Conservation (phyloP, 179 eudicot genomes). For the Silene vulgaris region DNA sequence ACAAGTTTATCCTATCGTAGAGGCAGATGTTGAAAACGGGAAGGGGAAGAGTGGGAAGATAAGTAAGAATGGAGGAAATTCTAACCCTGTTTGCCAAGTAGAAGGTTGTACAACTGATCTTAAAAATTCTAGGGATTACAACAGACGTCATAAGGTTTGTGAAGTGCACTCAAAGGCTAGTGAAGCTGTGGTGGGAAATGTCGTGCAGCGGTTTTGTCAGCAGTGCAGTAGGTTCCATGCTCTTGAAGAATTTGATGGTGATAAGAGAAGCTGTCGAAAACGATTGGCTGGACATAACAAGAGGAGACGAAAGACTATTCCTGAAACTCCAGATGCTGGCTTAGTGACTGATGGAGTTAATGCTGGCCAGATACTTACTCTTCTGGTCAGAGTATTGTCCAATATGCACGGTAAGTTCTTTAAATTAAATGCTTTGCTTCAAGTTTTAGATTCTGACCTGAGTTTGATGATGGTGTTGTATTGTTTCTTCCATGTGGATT, state of each 20-base stretch:
- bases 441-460: neutral
- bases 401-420: slow-evolving; percentile 62
- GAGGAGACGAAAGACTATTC: slow-evolving; percentile 76
- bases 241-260: slow-evolving; percentile 91
- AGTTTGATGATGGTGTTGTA: neutral
- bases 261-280: slow-evolving; percentile 87
- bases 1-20: slow-evolving; percentile 45
- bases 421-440: slow-evolving; percentile 4
- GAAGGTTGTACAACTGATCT: slow-evolving; percentile 72
- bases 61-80: slow-evolving; percentile 45
- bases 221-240: slow-evolving; percentile 98
- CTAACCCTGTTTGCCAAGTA: slow-evolving; percentile 68
- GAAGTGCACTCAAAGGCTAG: slow-evolving; percentile 72
- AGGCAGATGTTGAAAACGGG: slow-evolving; percentile 36
- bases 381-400: slow-evolving; percentile 62
- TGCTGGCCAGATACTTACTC: slow-evolving; percentile 53
- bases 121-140: slow-evolving; percentile 69
- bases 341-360: slow-evolving; percentile 48
- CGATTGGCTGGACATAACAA: slow-evolving; percentile 88
- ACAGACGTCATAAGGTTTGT: slow-evolving; percentile 84
- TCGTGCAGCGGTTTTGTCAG: slow-evolving; percentile 83
- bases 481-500: neutral
- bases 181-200: slow-evolving; percentile 55
- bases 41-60: slow-evolving; percentile 55
- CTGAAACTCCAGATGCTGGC: slow-evolving; percentile 49